phyloP scores from a whole-genome alignment of 1,139 yeast species.

The Wickerhamiella pararugosa region DNA sequence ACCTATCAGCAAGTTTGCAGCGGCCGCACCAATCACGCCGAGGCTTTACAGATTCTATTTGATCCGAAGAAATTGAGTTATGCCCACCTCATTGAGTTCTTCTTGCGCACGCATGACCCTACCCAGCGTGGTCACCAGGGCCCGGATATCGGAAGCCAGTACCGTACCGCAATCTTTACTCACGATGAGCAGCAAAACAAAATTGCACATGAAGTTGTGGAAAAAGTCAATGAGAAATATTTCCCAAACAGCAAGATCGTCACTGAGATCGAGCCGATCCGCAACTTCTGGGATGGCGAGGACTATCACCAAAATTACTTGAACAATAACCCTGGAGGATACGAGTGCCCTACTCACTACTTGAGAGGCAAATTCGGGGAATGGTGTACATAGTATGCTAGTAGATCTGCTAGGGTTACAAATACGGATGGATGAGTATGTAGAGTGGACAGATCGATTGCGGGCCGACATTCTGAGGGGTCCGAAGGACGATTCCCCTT shows the following conservation, averaged over 20 bases:
- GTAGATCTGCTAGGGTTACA: too few relatives aligned
- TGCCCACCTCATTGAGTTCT: slow-evolving; percentile 59
- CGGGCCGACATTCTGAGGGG: too few relatives aligned
- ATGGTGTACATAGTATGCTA: slow-evolving; percentile 9
- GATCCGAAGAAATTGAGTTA: slow-evolving; percentile 51
- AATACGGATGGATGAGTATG: too few relatives aligned
- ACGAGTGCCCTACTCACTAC: slow-evolving; percentile 80
- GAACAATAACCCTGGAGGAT: slow-evolving; percentile 65
- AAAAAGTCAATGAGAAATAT: slow-evolving; percentile 40
- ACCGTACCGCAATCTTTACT: slow-evolving; percentile 62
- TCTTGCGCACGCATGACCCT: slow-evolving; percentile 84
- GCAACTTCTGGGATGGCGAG: slow-evolving; percentile 79
- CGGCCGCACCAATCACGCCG: slow-evolving; percentile 50
- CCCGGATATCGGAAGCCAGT: slow-evolving; percentile 71
- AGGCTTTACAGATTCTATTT: slow-evolving; percentile 66
- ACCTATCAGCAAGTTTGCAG: slow-evolving; percentile 62
- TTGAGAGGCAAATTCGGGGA: slow-evolving; percentile 27
- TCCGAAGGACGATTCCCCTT: too few relatives aligned
- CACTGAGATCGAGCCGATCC: slow-evolving; percentile 55
- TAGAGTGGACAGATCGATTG: too few relatives aligned
- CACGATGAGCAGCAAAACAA: slow-evolving; percentile 37
- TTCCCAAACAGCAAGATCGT: slow-evolving; percentile 37
- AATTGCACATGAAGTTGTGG: slow-evolving; percentile 29
- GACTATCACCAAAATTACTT: slow-evolving; percentile 80
- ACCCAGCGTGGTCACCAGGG: slow-evolving; percentile 52